These are phyloP conservation scores for Calonectria multiphialidica DNA, from an alignment of 2,329 filamentous ascomycete genomes.

Conservation along the genomic window DNA sequence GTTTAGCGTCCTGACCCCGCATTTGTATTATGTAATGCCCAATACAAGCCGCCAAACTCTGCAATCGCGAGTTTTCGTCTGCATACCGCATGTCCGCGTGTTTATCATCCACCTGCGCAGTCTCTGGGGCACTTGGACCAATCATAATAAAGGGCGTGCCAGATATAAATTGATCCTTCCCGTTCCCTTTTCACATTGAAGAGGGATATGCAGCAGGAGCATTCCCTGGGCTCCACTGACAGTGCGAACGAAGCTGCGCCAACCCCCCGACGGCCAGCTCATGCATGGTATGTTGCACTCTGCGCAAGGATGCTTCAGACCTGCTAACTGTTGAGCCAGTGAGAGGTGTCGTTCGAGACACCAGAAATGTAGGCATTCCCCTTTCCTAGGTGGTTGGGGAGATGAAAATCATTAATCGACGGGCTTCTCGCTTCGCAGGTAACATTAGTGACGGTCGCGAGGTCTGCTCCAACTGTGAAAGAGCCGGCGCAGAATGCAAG, in stretches of 20 bases:
- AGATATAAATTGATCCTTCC: neutral
- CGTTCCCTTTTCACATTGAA: neutral
- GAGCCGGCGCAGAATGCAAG: neutral
- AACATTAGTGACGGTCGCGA: neutral
- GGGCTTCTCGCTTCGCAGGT: neutral
- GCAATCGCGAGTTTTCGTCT: neutral
- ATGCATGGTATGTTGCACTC: neutral
- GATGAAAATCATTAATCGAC: neutral
- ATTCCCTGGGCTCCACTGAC: neutral
- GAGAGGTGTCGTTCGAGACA: neutral
- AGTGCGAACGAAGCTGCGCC: neutral
- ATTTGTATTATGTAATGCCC: neutral
- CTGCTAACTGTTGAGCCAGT: neutral
- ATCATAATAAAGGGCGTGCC: neutral
- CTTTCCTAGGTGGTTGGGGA: no score
- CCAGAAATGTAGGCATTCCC: neutral
- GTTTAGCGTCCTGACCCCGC: neutral
- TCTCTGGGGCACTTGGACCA: neutral
- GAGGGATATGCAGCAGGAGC: neutral
- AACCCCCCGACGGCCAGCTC: neutral
- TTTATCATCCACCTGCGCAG: neutral
- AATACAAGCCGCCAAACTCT: neutral
- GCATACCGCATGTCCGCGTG: neutral
- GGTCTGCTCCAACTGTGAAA: neutral
- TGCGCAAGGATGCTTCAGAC: neutral